Base-by-base conservation (phyloP, 768 basidiomycete genomes). In the Rhizopogon sp. region DNA sequence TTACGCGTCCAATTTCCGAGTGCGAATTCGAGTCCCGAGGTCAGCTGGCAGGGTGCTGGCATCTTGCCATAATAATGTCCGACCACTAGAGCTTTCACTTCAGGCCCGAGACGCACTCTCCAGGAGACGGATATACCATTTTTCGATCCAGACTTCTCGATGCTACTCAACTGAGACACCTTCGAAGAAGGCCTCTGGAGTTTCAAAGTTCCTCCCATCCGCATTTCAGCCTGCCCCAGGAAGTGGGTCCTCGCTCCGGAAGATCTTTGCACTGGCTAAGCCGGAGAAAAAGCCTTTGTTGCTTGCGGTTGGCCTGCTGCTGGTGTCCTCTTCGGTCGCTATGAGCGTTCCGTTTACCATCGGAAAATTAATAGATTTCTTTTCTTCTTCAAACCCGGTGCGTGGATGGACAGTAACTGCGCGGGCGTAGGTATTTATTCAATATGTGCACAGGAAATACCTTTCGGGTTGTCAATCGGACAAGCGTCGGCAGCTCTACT, bases 321-420 rank as follows among this genome's bases (percentile, higher is more conserved):
- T 95, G 14, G 78, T 93, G n/a, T 96, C 94, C 0, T 92, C 93
- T 8, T 76, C 88, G 3, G 90, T 99, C 20, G 90, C 92, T 3
- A 89, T 98, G 85, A 89, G 88, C 59, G 81, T 98, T 11, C 96
- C 96, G 0, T 83, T 97, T 62, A 93, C 93, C 1, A 87, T 98
- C 63, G 96, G 96, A 9, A 90, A 85, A 67, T 76, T 98, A 50
- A 97, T 99, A 58, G 95, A 98, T 72, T 93, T 88, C 73, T 98
- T 97, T 70, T 85, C 88, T 0, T 74, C 85, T 7, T 60, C 79
- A 1, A 78, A 80, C 60, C 83, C 85, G n/a, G 92, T 93, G 54
- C 50, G 69, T 60, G 4, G 17, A 37, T 41, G 11, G 20, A 14
- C 50, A 40, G 35, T 20, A 29, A 49, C 43, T 53, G 7, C 8